Base-by-base conservation (phyloP, 2,329 filamentous ascomycete species). In the Cladosporium cucumerinum region DNA sequence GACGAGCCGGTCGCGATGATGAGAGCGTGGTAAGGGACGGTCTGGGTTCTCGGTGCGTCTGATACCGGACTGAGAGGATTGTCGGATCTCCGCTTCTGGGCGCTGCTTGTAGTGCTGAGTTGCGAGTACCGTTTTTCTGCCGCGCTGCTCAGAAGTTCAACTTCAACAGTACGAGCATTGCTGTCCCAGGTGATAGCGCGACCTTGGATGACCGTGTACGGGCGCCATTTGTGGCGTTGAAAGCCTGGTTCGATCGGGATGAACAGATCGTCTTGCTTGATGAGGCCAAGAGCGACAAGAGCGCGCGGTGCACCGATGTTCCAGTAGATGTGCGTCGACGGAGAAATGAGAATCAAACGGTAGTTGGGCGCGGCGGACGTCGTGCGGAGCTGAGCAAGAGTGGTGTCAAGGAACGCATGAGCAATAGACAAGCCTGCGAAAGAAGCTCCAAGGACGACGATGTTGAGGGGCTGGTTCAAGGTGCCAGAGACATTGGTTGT, bases 361-460 rank as follows among this genome's bases (percentile, higher is more conserved):
- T 78, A 77, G 32, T 61, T 68, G 2, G 70, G 69, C 10, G 69
- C 68, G 2, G 64, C 66, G 3, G 67, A 57, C 11, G 70, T 73
- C 4, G 65, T 72, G 43, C 71, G 66, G 2, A 79, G 70, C 2
- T 66, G 59, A 12, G 72, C 69, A 21, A 78, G 58, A 12, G 71
- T 72, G 61, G 75, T 69, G 66, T 75, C 74, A 46, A 79, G 70
- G 54, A 77, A 70, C 51, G 74, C 69, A 52, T 79, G 76, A 2
- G 77, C 76, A 32, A 70, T 72, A 1, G 77, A 75, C 7, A 78
- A 66, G 25, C 77, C 78, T 32, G 69, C 74, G 66, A 76, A 79
- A 0, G 78, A 79, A 12, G 72, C 75, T 6, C 77, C 78, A 10
- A 78, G 73, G 61, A 79, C 73, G 49, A 79, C 67, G 62, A 79